Evolutionary conservation across 768 basidiomycete genomes (phyloP).

Genomic region (Trametes elegans): DNA sequence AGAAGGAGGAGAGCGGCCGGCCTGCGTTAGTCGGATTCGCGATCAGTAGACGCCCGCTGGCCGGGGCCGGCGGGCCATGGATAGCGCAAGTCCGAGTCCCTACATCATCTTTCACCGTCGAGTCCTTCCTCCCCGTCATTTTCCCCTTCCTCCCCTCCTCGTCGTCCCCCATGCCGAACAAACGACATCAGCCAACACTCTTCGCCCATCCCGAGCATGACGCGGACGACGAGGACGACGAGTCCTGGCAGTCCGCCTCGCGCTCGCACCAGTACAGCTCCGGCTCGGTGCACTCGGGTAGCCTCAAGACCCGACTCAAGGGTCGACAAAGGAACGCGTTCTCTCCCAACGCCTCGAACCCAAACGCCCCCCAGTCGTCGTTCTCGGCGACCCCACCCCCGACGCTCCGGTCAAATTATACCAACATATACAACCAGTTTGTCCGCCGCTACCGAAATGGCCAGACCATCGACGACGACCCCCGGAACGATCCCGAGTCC

Average conservation of each 20-base stretch:
- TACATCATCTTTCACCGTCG: background rate
- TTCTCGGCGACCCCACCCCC: conserved; percentile 30
- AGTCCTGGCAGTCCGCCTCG: conserved; percentile 37
- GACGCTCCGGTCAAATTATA: conserved; percentile 39
- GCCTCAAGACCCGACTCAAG: conserved; percentile 27
- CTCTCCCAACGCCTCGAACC: conserved; percentile 30
- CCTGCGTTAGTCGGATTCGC: too few relatives aligned
- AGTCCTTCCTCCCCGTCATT: background rate
- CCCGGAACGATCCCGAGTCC: conserved; percentile 77
- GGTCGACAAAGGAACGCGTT: conserved; percentile 31
- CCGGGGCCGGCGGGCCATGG: background rate
- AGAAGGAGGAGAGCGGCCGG: background rate
- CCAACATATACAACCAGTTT: conserved; percentile 78
- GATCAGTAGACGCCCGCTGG: background rate
- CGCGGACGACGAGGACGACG: conserved; percentile 48
- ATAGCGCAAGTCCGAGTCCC: background rate
- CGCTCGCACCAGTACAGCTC: conserved; percentile 26
- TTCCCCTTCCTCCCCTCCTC: background rate
- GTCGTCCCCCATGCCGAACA: conserved; percentile 31
- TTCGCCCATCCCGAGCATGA: conserved; percentile 64
- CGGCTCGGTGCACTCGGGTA: conserved; percentile 19
- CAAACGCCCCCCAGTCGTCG: conserved; percentile 28
- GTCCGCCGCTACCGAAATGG: conserved; percentile 71
- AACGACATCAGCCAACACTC: conserved; percentile 65
- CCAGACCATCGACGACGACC: conserved; percentile 61